Conservation (phyloP, 129 eudicot genomes). For the Arctium lappa region DNA sequence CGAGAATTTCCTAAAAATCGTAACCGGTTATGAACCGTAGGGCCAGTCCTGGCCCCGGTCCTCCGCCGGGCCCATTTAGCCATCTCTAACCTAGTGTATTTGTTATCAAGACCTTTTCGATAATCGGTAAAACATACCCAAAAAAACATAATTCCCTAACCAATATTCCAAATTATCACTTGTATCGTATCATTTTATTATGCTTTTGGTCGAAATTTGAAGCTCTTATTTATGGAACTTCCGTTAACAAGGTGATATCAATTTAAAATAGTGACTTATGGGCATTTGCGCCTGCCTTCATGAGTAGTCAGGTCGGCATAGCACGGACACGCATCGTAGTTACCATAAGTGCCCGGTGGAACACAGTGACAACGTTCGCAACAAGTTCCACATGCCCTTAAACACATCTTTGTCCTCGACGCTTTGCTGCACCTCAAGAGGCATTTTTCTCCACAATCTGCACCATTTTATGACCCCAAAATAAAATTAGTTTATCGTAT, state of each 20-base stretch:
- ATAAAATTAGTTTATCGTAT: background rate
- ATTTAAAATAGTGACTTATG: constrained; percentile 3
- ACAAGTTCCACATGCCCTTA: constrained; percentile 42
- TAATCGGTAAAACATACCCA: too few relatives aligned
- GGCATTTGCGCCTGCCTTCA: constrained; percentile 34
- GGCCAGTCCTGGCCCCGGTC: too few relatives aligned
- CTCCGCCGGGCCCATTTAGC: too few relatives aligned
- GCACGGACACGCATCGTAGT: constrained; percentile 42
- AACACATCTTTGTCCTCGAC: constrained; percentile 30
- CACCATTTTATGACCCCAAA: background rate
- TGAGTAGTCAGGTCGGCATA: constrained; percentile 38
- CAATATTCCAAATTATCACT: background rate
- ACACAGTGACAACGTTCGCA: constrained; percentile 39
- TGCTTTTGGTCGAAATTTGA: background rate
- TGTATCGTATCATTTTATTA: background rate
- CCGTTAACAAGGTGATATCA: background rate
- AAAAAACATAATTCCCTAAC: background rate
- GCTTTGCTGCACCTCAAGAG: constrained; percentile 29
- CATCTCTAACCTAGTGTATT: too few relatives aligned
- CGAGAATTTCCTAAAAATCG: too few relatives aligned
- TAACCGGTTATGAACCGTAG: too few relatives aligned
- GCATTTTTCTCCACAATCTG: constrained; percentile 44
- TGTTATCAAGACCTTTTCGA: too few relatives aligned
- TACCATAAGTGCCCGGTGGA: constrained; percentile 48
- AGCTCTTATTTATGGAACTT: background rate